Percentiles rank a stretch among this genome's conserved stretches.
These are phyloP conservation scores for Ustilago trichophora DNA, from an alignment of 1,284 basidiomycete genomes.

Conservation along the genomic window DNA sequence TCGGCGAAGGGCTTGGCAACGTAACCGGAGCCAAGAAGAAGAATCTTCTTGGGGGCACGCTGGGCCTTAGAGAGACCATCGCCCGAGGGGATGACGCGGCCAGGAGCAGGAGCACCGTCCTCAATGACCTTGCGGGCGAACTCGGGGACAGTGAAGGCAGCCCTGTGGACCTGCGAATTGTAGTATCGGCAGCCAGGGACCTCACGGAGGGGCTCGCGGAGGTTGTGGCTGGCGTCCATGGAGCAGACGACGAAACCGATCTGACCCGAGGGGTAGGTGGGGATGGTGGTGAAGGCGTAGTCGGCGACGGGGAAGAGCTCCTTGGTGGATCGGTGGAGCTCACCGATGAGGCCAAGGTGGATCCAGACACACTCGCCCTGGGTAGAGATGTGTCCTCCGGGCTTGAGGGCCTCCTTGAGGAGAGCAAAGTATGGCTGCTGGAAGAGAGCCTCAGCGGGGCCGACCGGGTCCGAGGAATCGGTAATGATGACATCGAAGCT, in stretches of 20 bases:
- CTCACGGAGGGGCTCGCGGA: constrained; percentile 71
- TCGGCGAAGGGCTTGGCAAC: constrained; percentile 94
- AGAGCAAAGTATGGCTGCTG: constrained; percentile 97
- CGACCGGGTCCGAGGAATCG: constrained; percentile 97
- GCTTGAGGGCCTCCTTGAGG: constrained; percentile 85
- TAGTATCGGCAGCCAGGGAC: constrained; percentile 79
- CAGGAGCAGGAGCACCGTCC: constrained; percentile 60
- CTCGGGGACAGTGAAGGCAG: constrained; percentile 89
- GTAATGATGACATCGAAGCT: constrained; percentile 95
- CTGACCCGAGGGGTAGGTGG: constrained; percentile 95
- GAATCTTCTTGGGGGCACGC: constrained; percentile 75
- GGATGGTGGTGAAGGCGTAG: constrained; percentile 96
- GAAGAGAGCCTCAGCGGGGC: constrained; percentile 93
- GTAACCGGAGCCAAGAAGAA: constrained; percentile 92
- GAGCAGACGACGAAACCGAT: constrained; percentile 95
- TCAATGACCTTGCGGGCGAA: constrained; percentile 75
- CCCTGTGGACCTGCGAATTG: constrained; percentile 81
- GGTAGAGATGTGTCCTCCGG: constrained; percentile 92
- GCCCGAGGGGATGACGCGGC: constrained; percentile 68
- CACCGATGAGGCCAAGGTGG: constrained; percentile 86
- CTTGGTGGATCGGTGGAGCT: constrained; percentile 78
- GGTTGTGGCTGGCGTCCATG: constrained; percentile 70
- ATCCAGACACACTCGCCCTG: constrained; percentile 97
- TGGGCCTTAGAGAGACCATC: constrained; percentile 67
- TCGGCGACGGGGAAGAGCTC: constrained; percentile 84